Base-by-base conservation (phyloP, 768 basidiomycete species). In the Calocybe cyanea region DNA sequence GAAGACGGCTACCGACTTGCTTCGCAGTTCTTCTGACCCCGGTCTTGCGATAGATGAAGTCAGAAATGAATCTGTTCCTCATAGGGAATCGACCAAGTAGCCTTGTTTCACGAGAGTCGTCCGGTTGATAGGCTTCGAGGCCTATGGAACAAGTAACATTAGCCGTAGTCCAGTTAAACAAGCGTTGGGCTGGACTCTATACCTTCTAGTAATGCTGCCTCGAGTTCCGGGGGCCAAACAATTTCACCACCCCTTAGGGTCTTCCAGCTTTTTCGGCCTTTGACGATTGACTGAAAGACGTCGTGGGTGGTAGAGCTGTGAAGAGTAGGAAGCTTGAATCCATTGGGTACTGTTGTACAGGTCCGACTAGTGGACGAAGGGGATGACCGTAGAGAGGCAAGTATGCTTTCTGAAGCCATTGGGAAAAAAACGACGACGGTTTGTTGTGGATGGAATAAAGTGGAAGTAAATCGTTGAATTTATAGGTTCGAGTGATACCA, bases 181-280 rank as follows among this genome's bases (percentile, higher is more conserved):
- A 6, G 17, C 14, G 14, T 35, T 35, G 34, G 17, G n/a, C 24
- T 19, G 38, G 18, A 31, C 4, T 8, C 23, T 14, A 34, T 50
- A 83, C 87, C 87, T 74, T 87, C 81, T 34, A 89, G 75, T 53
- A 89, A 70, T 32, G 83, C 83, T 21, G 81, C 84, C 68, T 89
- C 87, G 41, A 89, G 78, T 54, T 83, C 77, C 9, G 82, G 84
- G 42, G 87, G 87, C 87, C 87, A 88, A 17, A 89, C 85, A 8
- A 83, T 75, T 59, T 88, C 85, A 23, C 80, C 78, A 36, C 83
- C 85, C 59, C 78, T 77, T 20, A 83, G 63, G 0, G 82, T 85
- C 60, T 87, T 85, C 83, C 84, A 88, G 57, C 76, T 82, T 63
- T 86, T 87, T 52, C 86, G 77, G 34, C 76, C 76, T 50, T 73